These are phyloP conservation scores for Trichoderma lentiforme DNA, from an alignment of 2,329 filamentous ascomycete species.

Conservation along the genomic window DNA sequence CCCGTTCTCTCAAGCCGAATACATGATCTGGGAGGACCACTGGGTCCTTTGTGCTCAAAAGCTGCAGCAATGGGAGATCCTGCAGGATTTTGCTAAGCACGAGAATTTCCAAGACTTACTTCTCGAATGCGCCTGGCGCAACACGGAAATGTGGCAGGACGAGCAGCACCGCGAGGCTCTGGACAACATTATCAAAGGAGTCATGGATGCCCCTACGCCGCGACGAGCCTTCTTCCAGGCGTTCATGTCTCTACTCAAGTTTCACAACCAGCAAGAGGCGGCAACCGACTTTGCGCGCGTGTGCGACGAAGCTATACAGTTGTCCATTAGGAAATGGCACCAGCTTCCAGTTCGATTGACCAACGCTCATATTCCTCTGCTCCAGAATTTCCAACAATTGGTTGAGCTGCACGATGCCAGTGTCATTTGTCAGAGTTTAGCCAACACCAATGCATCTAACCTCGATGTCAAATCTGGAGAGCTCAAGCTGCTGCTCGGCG, in stretches of 20 bases:
- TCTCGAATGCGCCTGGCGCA: constrained; percentile 92
- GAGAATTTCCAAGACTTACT: constrained; percentile 97
- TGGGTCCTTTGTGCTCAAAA: constrained; percentile 98
- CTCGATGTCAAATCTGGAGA: constrained; percentile 93
- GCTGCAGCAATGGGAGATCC: constrained; percentile 96
- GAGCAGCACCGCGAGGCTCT: constrained; percentile 83
- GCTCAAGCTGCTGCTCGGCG: constrained; percentile 85
- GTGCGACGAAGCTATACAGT: constrained; percentile 94
- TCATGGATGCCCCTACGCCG: constrained; percentile 95
- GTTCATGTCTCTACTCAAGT: constrained; percentile 93
- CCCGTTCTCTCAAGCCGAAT: constrained; percentile 93
- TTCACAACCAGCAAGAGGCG: constrained; percentile 83
- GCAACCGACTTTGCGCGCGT: constrained; percentile 78
- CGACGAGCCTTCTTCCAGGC: constrained; percentile 95
- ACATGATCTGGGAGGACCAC: constrained; percentile 99
- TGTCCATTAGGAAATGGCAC: constrained; percentile 98
- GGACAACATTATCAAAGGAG: constrained; percentile 90
- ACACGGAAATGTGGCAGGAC: constrained; percentile 91
- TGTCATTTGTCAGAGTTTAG: constrained; percentile 88
- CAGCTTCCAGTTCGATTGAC: constrained; percentile 93
- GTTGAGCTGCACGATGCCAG: constrained; percentile 97
- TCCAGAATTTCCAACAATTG: constrained; percentile 97
- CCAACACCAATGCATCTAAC: constrained; percentile 78
- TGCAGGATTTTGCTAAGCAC: constrained; percentile 97
- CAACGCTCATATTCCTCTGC: constrained; percentile 87